These are phyloP conservation scores for Daldinia concentrica DNA, from an alignment of 495 filamentous ascomycete species.

Conservation along the genomic window DNA sequence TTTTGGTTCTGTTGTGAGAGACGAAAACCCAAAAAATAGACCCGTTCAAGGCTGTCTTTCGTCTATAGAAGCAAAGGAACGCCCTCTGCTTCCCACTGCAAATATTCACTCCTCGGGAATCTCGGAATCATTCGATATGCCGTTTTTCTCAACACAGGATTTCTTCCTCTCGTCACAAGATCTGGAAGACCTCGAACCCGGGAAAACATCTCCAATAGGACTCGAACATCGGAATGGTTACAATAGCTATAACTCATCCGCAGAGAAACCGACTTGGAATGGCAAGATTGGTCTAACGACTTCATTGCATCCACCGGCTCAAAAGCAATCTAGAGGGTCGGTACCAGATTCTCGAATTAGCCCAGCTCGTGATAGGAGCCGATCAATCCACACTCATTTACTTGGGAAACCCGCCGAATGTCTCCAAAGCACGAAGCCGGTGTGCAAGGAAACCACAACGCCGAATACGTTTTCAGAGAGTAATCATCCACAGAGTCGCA, in stretches of 20 bases:
- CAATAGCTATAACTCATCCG: conserved; percentile 19
- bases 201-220: conserved; percentile 28
- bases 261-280: conserved; percentile 16
- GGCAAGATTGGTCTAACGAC: background rate
- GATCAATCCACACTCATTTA: background rate
- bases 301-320: background rate
- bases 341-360: background rate
- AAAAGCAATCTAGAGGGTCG: background rate
- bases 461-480: background rate
- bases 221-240: background rate
- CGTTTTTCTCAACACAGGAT: conserved; percentile 58
- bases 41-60: background rate
- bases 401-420: background rate
- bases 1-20: background rate
- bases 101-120: conserved; percentile 7
- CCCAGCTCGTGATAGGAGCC: background rate
- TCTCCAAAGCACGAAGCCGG: background rate
- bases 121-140: conserved; percentile 33
- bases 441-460: background rate
- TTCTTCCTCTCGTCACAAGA: conserved; percentile 58
- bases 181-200: conserved; percentile 53
- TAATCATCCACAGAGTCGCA: background rate
- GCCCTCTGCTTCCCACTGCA: background rate
- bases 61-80: background rate
- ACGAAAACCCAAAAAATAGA: background rate